Evolutionary conservation across 140 eudicot species (phyloP).

Genomic region (Anethum foeniculum): DNA sequence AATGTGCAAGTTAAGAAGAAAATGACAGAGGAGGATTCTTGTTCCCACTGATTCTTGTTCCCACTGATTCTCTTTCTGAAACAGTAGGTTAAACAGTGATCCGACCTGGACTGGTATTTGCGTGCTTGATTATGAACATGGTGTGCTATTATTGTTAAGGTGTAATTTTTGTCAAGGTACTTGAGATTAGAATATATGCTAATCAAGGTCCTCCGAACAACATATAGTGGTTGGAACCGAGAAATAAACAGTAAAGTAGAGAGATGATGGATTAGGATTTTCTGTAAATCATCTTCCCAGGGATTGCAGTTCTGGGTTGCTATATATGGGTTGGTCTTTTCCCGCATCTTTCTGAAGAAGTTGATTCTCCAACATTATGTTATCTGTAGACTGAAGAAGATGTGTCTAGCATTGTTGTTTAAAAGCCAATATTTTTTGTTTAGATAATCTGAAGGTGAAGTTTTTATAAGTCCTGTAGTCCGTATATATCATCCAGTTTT

Average conservation of each 20-base stretch:
- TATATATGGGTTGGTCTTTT: neutral
- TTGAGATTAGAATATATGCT: neutral
- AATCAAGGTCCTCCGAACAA: neutral
- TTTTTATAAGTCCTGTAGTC: neutral
- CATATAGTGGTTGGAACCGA: neutral
- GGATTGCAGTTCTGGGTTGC: neutral
- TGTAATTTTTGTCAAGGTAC: neutral
- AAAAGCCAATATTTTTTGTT: neutral
- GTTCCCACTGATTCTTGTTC: neutral
- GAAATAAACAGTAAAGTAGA: neutral
- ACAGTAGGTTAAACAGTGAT: neutral
- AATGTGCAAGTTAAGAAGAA: constrained; percentile 6
- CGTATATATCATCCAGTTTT: neutral
- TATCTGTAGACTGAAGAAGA: neutral
- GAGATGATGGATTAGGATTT: neutral
- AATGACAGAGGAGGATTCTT: constrained; percentile 7
- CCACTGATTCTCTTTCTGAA: neutral
- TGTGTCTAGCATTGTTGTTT: no score
- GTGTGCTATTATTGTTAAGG: neutral
- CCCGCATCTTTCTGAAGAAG: neutral
- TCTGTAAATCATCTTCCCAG: neutral
- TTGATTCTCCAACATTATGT: neutral
- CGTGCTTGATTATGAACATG: neutral
- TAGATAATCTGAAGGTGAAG: neutral
- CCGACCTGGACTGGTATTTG: neutral